phyloP scores from a whole-genome alignment of 371 early-diverging fungal species.

The Sporodiniella umbellata region DNA sequence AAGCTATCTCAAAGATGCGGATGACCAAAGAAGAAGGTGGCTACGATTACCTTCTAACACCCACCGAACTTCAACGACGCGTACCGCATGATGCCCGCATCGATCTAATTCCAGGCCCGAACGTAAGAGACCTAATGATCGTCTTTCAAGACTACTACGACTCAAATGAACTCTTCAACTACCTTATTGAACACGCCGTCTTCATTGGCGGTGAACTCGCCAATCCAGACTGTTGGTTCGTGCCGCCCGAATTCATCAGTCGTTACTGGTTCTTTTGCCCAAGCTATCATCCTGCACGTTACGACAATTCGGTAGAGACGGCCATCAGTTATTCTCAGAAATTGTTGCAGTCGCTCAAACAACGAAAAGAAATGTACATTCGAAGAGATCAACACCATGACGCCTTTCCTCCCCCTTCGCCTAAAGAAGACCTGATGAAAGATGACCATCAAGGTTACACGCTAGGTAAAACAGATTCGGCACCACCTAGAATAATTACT shows the following conservation, averaged over 20 bases:
- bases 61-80: constrained; percentile 39
- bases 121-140: constrained; percentile 48
- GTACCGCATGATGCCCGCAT: constrained; percentile 46
- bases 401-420: constrained; percentile 6
- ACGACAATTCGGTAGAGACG: constrained; percentile 21
- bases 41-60: constrained; percentile 10
- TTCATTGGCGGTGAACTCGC: constrained; percentile 42
- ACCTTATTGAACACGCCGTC: constrained; percentile 25
- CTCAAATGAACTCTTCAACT: constrained; percentile 39
- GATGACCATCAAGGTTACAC: neutral
- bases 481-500: too few species aligned
- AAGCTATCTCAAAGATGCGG: constrained; percentile 16
- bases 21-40: constrained; percentile 14
- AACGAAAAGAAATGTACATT: constrained; percentile 23
- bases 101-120: constrained; percentile 41
- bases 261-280: constrained; percentile 31
- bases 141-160: constrained; percentile 42
- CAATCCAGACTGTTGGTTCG: constrained; percentile 33
- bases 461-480: neutral
- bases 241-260: constrained; percentile 21
- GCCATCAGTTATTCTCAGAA: constrained; percentile 14
- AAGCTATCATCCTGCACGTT: constrained; percentile 15
- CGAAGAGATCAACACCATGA: constrained; percentile 10
- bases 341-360: constrained; percentile 13
- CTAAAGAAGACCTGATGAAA: neutral